Percentiles rank a stretch among this genome's conserved stretches.
Conservation (phyloP, 345 rosid species). For the Citrus australasica region DNA sequence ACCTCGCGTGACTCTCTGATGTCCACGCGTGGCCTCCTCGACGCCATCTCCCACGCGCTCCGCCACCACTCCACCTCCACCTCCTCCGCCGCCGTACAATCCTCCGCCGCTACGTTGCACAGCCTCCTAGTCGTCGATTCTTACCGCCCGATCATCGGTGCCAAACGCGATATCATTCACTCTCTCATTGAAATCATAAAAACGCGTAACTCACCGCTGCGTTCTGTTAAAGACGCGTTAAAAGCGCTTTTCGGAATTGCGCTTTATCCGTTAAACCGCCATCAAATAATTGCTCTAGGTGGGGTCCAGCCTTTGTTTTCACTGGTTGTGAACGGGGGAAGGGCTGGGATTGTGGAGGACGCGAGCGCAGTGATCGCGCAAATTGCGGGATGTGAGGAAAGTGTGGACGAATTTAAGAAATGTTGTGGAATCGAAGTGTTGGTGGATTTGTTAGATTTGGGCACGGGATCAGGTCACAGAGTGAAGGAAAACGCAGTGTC, state of each 20-base stretch:
- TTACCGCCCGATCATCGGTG: slow-evolving; percentile 76
- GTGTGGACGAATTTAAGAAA: slow-evolving; percentile 58
- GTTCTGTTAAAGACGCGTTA: slow-evolving; percentile 80
- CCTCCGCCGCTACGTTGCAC: slow-evolving; percentile 78
- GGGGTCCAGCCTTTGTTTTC: slow-evolving; percentile 60
- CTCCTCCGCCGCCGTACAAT: slow-evolving; percentile 69
- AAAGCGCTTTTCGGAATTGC: slow-evolving; percentile 81
- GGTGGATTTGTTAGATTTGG: slow-evolving; percentile 69
- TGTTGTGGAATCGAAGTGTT: slow-evolving; percentile 53
- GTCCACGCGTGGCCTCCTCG: slow-evolving; percentile 83
- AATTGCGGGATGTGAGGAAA: slow-evolving; percentile 87
- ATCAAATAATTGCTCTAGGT: slow-evolving; percentile 62
- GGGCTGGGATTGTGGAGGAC: slow-evolving; percentile 85
- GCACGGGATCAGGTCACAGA: slow-evolving; percentile 61
- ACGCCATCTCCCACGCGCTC: slow-evolving; percentile 81
- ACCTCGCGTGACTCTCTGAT: slow-evolving; percentile 60
- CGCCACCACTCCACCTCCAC: slow-evolving; percentile 53
- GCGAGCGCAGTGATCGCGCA: slow-evolving; percentile 91
- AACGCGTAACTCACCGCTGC: slow-evolving; percentile 49
- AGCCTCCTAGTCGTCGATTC: slow-evolving; percentile 71
- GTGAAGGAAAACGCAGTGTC: slow-evolving; percentile 78
- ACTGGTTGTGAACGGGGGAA: slow-evolving; percentile 62
- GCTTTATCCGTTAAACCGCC: slow-evolving; percentile 61
- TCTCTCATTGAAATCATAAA: slow-evolving; percentile 61
- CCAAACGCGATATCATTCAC: slow-evolving; percentile 81